These are phyloP conservation scores for Cinnamomum chago DNA, from an alignment of 164 flowering plant species.

Conservation along the genomic window DNA sequence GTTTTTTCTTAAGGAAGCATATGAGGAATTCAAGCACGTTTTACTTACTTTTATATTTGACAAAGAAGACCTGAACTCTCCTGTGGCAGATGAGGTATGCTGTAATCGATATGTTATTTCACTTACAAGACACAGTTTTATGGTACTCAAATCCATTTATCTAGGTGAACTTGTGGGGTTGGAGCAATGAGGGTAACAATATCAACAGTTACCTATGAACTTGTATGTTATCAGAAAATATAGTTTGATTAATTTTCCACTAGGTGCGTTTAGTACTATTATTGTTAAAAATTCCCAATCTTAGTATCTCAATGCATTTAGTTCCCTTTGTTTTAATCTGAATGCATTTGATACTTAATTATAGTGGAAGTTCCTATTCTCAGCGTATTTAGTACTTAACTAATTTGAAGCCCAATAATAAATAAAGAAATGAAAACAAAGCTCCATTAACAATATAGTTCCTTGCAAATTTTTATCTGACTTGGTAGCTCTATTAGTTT, in stretches of 20 bases:
- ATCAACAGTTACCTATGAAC: neutral
- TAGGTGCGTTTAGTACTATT: too few relatives aligned
- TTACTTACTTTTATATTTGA: constrained; percentile 93
- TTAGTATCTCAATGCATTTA: too few relatives aligned
- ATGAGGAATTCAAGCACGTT: constrained; percentile 98
- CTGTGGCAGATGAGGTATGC: constrained; percentile 84
- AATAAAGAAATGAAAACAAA: too few relatives aligned
- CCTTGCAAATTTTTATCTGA: neutral
- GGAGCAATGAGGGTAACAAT: neutral
- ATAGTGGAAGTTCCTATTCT: neutral
- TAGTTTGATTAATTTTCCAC: neutral
- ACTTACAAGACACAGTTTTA: neutral
- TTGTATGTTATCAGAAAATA: neutral
- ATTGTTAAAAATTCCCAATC: too few relatives aligned
- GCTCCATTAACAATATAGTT: too few relatives aligned
- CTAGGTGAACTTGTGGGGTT: neutral
- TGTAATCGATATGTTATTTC: too few relatives aligned
- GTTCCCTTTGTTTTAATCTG: too few relatives aligned
- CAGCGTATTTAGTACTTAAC: too few relatives aligned
- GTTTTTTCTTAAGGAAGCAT: constrained; percentile 80
- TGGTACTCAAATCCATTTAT: neutral
- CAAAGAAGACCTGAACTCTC: constrained; percentile 81
- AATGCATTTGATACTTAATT: neutral
- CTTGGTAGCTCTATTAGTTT: neutral
- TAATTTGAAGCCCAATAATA: too few relatives aligned